Percentiles rank a stretch among this genome's conserved stretches.
Conservation (phyloP, 2,329 filamentous ascomycete genomes). For the Coniochaeta pulveracea region DNA sequence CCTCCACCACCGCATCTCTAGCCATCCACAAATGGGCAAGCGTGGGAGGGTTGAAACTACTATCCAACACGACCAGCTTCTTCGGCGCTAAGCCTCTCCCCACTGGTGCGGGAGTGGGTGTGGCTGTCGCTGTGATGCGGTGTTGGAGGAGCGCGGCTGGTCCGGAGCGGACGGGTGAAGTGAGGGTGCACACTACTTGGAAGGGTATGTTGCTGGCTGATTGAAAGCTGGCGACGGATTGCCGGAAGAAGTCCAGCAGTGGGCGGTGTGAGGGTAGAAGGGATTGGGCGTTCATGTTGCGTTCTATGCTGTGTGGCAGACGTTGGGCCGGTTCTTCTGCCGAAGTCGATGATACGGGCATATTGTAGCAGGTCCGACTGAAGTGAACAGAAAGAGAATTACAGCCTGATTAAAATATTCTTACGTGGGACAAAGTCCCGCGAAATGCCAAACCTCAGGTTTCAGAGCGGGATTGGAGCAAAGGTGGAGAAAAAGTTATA, state of each 20-base stretch:
- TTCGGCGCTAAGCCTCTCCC: slow-evolving; percentile 5
- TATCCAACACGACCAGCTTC: slow-evolving; percentile 48
- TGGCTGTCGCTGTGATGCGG: slow-evolving; percentile 1
- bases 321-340: neutral
- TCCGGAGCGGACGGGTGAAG: slow-evolving; percentile 10
- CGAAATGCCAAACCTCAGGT: no score
- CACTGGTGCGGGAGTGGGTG: slow-evolving; percentile 7
- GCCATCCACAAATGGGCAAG: slow-evolving; percentile 48
- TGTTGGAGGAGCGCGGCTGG: neutral
- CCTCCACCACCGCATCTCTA: slow-evolving; percentile 27
- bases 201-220: slow-evolving; percentile 27
- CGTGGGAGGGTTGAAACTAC: slow-evolving; percentile 59
- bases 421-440: no score
- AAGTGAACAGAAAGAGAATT: no score
- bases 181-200: slow-evolving; percentile 30
- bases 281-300: slow-evolving; percentile 3
- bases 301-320: neutral
- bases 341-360: neutral
- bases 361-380: no score
- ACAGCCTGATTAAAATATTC: no score
- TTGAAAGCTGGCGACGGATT: slow-evolving; percentile 32
- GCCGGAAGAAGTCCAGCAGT: slow-evolving; percentile 29
- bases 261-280: slow-evolving; percentile 10
- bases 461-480: no score
- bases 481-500: no score